Evolutionary conservation across 805 yeast genomes (phyloP), one percentile per base, ranked within the genome.

Genomic region (Jamesozyma lodderae): DNA sequence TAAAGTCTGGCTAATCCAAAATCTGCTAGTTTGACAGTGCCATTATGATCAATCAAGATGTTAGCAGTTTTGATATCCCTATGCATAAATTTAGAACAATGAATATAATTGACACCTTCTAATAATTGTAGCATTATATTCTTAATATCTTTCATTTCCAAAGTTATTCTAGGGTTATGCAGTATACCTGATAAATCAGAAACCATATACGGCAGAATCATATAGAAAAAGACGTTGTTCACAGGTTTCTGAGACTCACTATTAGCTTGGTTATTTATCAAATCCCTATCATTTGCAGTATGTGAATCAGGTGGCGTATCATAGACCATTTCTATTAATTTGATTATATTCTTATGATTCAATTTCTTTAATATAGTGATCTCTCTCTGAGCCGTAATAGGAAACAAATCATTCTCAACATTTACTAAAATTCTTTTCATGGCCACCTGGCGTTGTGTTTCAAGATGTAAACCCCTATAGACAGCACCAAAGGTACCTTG

Each of bases 11-110:
- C 97, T 26, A 92, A 67, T 1, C 99, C 98, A 59, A 92, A 94
- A 63, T 92, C 99, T 2, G 96, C 98, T 33, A 92, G 75, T 53
- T 90, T 90, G 27, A 94, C 67, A 7, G 75, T 64, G 1, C 98
- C 98, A 36, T 69, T 64, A 37, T 69, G 73, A 51, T 82, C 88
- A 7, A 92, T 70, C 27, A 92, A 69, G 24, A 92, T 82, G 52
- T 92, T 92, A n/a, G 98, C 95, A 0, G 97, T 87, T 60, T 92
- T 92, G 41, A 92, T 84, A 55, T 92, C 99, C 41, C 99, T 71
- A 59, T 92, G 99, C 58, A 81, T 53, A 50, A 53, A 70, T 69
- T 46, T 73, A 60, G 46, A 62, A 49, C 61, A 53, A 38, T 60
- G 99, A 22, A 92, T 74, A 53, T 79, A 92, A 42, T 82, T 75